Evolutionary conservation across 257 asterid species (phyloP).

Genomic region (Jaltomata sinuosa): DNA sequence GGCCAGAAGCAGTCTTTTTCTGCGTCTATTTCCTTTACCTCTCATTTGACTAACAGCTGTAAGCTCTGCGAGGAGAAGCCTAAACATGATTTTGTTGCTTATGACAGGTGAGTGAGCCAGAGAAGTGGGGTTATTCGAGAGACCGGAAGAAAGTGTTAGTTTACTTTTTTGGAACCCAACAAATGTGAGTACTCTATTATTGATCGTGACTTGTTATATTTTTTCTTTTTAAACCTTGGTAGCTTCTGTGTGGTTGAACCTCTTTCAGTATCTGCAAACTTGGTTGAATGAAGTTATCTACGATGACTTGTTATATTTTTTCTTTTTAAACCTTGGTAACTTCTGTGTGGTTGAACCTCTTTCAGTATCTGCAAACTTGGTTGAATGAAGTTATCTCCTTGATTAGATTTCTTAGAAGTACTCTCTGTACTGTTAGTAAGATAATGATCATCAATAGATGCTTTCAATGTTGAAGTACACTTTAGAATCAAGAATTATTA

Average conservation of each 20-base stretch:
- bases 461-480: not conserved
- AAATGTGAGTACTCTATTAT: constrained; percentile 53
- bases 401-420: not conserved
- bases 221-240: not conserved
- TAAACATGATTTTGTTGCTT: constrained; percentile 7
- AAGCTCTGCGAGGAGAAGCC: not conserved
- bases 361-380: not conserved
- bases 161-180: constrained; percentile 72
- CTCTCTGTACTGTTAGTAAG: not conserved
- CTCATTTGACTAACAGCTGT: not conserved
- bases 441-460: not conserved
- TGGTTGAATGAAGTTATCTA: not conserved
- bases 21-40: not conserved
- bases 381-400: not conserved
- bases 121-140: constrained; percentile 69
- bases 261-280: not conserved
- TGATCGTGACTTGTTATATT: not conserved
- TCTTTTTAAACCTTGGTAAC: not conserved
- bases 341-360: not conserved
- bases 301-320: not conserved
- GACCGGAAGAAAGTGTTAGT: constrained; percentile 82
- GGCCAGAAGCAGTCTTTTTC: not conserved
- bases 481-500: not conserved
- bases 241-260: not conserved
- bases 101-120: constrained; percentile 83